A percentile compares a stretch with the other conserved stretches of the same genome.
Evolutionary conservation across 164 flowering plant species (phyloP).

Genomic region (Protea cynaroides): DNA sequence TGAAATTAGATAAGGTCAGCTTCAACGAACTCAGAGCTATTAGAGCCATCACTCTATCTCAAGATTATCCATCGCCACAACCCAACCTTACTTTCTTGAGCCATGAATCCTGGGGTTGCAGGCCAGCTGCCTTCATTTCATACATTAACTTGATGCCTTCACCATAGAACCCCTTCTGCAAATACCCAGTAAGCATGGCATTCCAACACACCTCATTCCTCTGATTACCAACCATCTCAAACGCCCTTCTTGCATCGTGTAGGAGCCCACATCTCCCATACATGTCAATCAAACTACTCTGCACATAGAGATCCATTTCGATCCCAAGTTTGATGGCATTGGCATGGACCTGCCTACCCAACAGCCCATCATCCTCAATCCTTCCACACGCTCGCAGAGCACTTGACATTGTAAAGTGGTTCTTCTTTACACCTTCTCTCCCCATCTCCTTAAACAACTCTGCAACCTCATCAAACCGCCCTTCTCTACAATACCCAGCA

Average conservation of each 20-base stretch:
- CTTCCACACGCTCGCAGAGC: conserved; percentile 55
- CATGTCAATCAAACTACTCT: conserved; percentile 54
- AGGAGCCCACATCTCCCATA: conserved; percentile 48
- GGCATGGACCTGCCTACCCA: conserved; percentile 57
- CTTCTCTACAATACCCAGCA: conserved; percentile 29
- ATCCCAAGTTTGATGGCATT: conserved; percentile 46
- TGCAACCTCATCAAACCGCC: conserved; percentile 27
- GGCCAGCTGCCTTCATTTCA: conserved; percentile 48
- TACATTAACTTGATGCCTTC: conserved; percentile 50
- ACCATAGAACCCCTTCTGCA: conserved; percentile 24
- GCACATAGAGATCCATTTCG: conserved; percentile 33
- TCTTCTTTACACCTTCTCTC: conserved; percentile 36
- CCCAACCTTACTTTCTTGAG: conserved; percentile 25
- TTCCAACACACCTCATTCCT: conserved; percentile 47
- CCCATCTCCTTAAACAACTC: conserved; percentile 47
- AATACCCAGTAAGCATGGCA: conserved; percentile 43
- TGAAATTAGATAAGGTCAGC: too few species aligned
- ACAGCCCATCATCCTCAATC: conserved; percentile 21
- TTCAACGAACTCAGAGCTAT: too few species aligned
- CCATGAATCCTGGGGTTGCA: conserved; percentile 33
- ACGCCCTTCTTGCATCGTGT: conserved; percentile 39
- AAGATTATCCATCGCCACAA: conserved; percentile 12
- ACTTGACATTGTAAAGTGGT: conserved; percentile 38
- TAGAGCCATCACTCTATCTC: too few species aligned
- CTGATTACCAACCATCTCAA: conserved; percentile 16